phyloP scores from a whole-genome alignment of 2,329 filamentous ascomycete species.

The Cytospora paraplurivora region DNA sequence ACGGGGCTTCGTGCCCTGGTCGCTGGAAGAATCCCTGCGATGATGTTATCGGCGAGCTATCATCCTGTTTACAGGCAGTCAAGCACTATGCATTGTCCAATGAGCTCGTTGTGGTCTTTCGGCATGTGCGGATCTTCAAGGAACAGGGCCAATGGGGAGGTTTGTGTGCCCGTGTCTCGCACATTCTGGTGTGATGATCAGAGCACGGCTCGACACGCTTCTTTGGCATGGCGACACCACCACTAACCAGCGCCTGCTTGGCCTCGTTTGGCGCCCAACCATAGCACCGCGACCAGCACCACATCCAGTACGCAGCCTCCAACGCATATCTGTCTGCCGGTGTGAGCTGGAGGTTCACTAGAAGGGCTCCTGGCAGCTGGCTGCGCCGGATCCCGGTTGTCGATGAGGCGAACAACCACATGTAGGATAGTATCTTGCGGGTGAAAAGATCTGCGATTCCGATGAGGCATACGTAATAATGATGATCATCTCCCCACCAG shows the following conservation, averaged over 20 bases:
- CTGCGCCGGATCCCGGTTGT: neutral
- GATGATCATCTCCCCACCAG: conserved; percentile 1
- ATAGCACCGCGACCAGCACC: neutral
- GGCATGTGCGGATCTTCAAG: conserved; percentile 2
- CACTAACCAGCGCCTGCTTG: neutral
- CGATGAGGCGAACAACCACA: neutral
- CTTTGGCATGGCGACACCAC: neutral
- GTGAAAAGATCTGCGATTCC: neutral
- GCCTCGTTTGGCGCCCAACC: neutral
- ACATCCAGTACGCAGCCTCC: neutral
- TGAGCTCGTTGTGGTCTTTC: neutral
- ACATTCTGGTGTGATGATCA: neutral
- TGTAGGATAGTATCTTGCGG: neutral
- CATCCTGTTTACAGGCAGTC: conserved; percentile 27
- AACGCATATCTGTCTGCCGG: neutral
- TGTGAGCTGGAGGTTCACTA: neutral
- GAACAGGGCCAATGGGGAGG: conserved; percentile 3
- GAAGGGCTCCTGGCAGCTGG: neutral
- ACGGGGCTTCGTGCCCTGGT: conserved; percentile 5
- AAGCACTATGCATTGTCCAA: conserved; percentile 21
- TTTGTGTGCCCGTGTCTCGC: neutral
- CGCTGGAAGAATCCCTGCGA: conserved; percentile 18
- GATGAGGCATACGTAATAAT: conserved; percentile 1
- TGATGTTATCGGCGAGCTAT: conserved; percentile 26
- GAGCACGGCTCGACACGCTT: neutral